Percentiles rank a stretch among this genome's conserved stretches.
Evolutionary conservation across 2,329 filamentous ascomycete species (phyloP).

Genomic region (Aspergillus felis): DNA sequence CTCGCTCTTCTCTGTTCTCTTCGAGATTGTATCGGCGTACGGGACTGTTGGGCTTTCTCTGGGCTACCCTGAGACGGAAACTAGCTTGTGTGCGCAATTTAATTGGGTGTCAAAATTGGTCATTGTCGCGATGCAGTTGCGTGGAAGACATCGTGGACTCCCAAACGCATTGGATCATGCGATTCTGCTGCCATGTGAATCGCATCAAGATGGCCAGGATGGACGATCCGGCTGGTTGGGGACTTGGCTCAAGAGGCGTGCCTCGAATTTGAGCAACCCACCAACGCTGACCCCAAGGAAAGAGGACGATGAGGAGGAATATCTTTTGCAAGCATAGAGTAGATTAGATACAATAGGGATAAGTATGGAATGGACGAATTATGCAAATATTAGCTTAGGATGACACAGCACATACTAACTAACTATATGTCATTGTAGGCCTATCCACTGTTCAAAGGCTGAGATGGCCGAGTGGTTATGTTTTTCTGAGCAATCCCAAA

Average conservation of each 20-base stretch:
- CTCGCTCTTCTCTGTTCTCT: slow-evolving; percentile 64
- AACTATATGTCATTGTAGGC: neutral
- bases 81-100: slow-evolving; percentile 78
- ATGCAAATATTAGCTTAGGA: neutral
- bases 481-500: too few relatives aligned
- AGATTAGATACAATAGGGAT: neutral
- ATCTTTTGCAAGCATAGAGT: neutral
- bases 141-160: slow-evolving; percentile 59
- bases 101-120: slow-evolving; percentile 61
- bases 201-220: neutral
- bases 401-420: too few relatives aligned
- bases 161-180: slow-evolving; percentile 65
- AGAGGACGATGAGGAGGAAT: neutral
- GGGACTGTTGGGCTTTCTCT: slow-evolving; percentile 86
- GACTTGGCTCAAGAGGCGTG: neutral
- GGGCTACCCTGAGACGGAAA: slow-evolving; percentile 69
- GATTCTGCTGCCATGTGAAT: slow-evolving; percentile 60
- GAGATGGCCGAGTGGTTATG: neutral
- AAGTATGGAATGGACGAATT: neutral
- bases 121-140: slow-evolving; percentile 61
- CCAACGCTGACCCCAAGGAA: neutral
- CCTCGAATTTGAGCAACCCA: neutral
- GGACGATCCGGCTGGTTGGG: neutral
- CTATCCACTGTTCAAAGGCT: neutral
- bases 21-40: slow-evolving; percentile 83